Conservation (phyloP, 805 yeast genomes). For the Lipomyces lipofer region DNA sequence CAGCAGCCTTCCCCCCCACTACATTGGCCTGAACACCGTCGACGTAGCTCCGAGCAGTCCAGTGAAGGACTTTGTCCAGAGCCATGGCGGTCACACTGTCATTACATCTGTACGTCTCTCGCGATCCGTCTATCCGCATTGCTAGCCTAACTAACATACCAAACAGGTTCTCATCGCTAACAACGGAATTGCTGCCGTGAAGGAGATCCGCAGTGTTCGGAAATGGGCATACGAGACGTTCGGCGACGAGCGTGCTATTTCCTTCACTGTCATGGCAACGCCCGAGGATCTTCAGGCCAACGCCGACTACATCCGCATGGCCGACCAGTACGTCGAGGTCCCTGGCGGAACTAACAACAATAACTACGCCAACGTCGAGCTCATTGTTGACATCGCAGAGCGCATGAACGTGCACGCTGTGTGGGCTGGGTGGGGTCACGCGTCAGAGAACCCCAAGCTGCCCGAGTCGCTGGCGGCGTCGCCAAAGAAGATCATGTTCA, state of each 20-base stretch:
- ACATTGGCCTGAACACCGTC: conserved; percentile 78
- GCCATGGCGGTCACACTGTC: conserved; percentile 93
- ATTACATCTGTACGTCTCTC: conserved; percentile 54
- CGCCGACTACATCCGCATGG: conserved; percentile 98
- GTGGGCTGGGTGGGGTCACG: conserved; percentile 99
- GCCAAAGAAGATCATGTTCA: conserved; percentile 83
- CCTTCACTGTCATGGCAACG: conserved; percentile 97
- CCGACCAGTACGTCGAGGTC: conserved; percentile 96
- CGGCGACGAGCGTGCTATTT: conserved; percentile 90
- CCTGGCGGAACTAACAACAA: conserved; percentile 99
- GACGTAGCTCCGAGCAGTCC: conserved; percentile 68
- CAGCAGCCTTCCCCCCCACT: conserved; percentile 53
- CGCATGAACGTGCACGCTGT: conserved; percentile 96
- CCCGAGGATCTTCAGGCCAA: conserved; percentile 98
- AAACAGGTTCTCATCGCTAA: conserved; percentile 79
- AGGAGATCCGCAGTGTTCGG: conserved; percentile 94
- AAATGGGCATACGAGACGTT: conserved; percentile 99
- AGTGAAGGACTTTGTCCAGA: conserved; percentile 79
- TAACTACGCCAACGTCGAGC: conserved; percentile 96
- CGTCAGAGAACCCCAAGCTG: conserved; percentile 94
- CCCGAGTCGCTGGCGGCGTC: conserved; percentile 96
- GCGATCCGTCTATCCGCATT: neutral
- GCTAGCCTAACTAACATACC: neutral
- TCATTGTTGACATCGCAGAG: conserved; percentile 96
- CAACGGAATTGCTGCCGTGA: conserved; percentile 99